Evolutionary conservation across 495 filamentous ascomycete genomes (phyloP), one percentile per base, ranked within the genome.

Genomic region (Xylaria sp.): DNA sequence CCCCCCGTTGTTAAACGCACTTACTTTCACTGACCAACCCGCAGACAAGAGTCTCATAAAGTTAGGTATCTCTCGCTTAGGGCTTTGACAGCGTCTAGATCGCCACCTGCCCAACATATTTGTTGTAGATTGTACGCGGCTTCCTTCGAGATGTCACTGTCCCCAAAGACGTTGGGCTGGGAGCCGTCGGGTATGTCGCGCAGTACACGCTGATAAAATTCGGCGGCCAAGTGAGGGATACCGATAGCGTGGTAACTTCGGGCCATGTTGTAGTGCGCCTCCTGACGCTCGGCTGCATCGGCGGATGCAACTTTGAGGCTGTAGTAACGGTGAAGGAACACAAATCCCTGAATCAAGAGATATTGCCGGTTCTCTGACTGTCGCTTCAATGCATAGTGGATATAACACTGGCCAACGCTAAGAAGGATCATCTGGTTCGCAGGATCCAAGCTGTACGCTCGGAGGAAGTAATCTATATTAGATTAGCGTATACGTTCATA

Each of bases 211-310:
- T 89, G 80, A 77, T 98, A 99, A 63, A 88, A 93, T 40, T 90
- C 87, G 19, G 93, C 82, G 3, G 96, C 95, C 17, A 97, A 78
- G 77, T 95, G 92, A 17, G 85, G 83, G 41, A 98, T 79, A 1
- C 95, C 94, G 11, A 98, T 86, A 46, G 92, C 82, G 75, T 97
- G 93, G 80, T 91, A 97, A 3, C 91, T 87, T 15, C 93, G 86
- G 24, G 88, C 96, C 57, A 94, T 86, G 75, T 99, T 98, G 80
- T 92, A 98, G 70, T 97, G 92, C 26, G 94, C 93, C 79, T 98
- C 96, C 78, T 94, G 92, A 55, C 83, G 78, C 74, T 90, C 86
- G 82, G 80, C 75, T 77, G 83, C 55, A 59, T 68, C 58, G 7
- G 67, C 58, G 6, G 84, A 81, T 17, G 70, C 53, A 46, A 77